Base-by-base conservation (phyloP, 352 stramenopile species). In the Phytophthora hybrid region DNA sequence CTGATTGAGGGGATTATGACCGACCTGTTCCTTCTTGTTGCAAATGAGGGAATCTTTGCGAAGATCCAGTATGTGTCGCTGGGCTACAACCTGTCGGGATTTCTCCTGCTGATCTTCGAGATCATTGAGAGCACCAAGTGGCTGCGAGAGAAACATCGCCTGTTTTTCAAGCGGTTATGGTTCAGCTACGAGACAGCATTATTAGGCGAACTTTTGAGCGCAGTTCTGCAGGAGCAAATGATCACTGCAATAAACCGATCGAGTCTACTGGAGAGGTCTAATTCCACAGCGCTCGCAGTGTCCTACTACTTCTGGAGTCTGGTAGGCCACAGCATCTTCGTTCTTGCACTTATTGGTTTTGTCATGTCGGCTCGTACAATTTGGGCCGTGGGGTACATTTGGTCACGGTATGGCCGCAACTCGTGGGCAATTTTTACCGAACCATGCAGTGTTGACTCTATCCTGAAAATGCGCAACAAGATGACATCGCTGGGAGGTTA, bases 61-160 rank as follows among this genome's bases (percentile, higher is more conserved):
- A 72, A 69, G 52, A 58, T 76, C 4, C 74, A 78, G 70, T 76
- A 80, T 61, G 57, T 73, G 23, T 81, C 69, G 2, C n/a, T 76
- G 1, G 69, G 63, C n/a, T 76, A 76, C 57, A 76, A 76, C 29
- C 5, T 76, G 4, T 70, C 71, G 0, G 62, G 66, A 0, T 60
- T 81, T 8, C 16, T 81, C 0, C 49, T 77, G 6, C 51, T 77
- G 26, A 5, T 81, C 3, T 81, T 79, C 32, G 75, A 81, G 58
- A 69, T 81, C 10, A 18, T 79, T 10, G 75, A 81, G 39, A 59
- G 18, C 19, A 71, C 19, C 2, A 64, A 55, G n/a, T 59, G 26
- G 8, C 10, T 74, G 21, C 23, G 19, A 29, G 49, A 66, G 8
- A 62, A 21, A 18, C 44, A 59, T 14, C 46, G 46, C 11, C 4